Base-by-base conservation (phyloP, 768 basidiomycete genomes). In the Kwoniella sp. region DNA sequence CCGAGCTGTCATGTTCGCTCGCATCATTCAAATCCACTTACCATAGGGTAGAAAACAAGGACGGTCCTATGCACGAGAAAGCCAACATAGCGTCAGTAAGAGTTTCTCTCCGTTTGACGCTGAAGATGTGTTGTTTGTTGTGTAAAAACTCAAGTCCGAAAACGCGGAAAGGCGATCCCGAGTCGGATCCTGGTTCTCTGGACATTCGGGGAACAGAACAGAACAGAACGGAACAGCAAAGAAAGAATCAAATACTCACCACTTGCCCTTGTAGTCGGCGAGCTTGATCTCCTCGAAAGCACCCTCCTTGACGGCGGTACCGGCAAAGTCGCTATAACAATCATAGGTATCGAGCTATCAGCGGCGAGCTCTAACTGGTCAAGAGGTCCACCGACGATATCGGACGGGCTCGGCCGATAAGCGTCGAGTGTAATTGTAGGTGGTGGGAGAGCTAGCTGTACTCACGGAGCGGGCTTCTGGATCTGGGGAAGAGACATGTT, bases 21-120 rank as follows among this genome's bases (percentile, higher is more conserved):
- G 7, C 33, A 13, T 13, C 33, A 6, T 33, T 33, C 13, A n/a
- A n/a, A n/a, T 33, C 33, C 33, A 33, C 33, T 33, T 33, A 33
- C 33, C 90, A 95, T 86, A 5, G 93, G 93, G 82, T 96, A 96
- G 83, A 95, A 94, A 80, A 95, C 85, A 19, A 96, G 86, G 36
- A 93, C 85, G n/a, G 94, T 88, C 92, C 92, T 93, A 62, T 1
- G 40, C 36, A 25, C 29, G 8, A 37, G 9, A n/a, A 60, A 55
- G 53, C 64, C 29, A 52, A 36, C 58, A 25, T 22, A 44, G 40
- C 6, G 33, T 33, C 33, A 33, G 33, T 13, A 13, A 33, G 6
- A 13, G 7, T 6, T 33, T 33, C 33, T 33, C 33, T 13, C n/a
- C n/a, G n/a, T n/a, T n/a, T n/a, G n/a, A n/a, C n/a, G n/a, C n/a